Conservation (phyloP, 352 stramenopile genomes). For the Elongisporangium anandrum region DNA sequence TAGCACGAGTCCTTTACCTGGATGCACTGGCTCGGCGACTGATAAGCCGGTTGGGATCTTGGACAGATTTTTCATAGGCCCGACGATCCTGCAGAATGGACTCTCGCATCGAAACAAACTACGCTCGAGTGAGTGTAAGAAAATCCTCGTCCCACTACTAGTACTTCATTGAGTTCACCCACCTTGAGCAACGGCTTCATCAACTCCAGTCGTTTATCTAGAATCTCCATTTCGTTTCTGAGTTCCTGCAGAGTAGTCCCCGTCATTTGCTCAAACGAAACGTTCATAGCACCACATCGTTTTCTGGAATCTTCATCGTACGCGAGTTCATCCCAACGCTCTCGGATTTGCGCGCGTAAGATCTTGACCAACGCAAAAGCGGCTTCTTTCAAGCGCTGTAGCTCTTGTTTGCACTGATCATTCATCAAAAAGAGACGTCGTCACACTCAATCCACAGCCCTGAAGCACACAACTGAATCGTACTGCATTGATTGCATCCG, state of each 20-base stretch:
- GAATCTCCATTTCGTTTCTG: conserved; percentile 20
- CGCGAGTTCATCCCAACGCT: conserved; percentile 4
- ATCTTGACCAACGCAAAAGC: neutral
- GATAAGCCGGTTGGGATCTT: neutral
- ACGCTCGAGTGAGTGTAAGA: neutral
- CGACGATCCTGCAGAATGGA: neutral
- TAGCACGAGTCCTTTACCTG: neutral
- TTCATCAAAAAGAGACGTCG: neutral
- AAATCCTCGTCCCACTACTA: neutral
- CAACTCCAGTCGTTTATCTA: conserved; percentile 17
- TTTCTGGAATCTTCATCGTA: neutral
- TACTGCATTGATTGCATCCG: conserved; percentile 21
- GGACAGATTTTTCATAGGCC: neutral
- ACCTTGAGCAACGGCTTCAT: conserved; percentile 18
- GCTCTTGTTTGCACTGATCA: neutral
- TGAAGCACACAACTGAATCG: neutral
- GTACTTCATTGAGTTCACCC: conserved; percentile 5
- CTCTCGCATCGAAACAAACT: neutral
- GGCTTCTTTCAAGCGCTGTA: neutral
- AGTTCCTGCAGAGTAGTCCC: conserved; percentile 23
- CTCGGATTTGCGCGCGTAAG: conserved; percentile 5
- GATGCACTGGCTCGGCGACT: neutral
- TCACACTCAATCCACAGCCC: neutral
- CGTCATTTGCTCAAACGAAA: conserved; percentile 13
- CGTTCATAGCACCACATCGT: conserved; percentile 15